These are phyloP conservation scores for Populus davidiana DNA, from an alignment of 345 rosid genomes.

Conservation along the genomic window DNA sequence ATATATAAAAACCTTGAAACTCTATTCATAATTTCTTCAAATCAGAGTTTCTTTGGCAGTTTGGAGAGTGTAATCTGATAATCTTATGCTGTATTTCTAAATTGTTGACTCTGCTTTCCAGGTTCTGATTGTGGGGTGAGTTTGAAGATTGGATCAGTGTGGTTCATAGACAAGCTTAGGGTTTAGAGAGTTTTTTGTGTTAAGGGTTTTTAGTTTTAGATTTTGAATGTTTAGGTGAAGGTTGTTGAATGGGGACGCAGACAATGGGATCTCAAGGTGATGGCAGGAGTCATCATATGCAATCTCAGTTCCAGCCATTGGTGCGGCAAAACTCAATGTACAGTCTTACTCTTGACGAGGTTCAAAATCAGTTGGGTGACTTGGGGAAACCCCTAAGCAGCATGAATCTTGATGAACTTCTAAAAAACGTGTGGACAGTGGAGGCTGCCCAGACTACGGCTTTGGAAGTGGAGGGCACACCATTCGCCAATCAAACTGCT, in stretches of 20 bases:
- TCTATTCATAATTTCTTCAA: not conserved
- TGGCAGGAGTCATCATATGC: slow-evolving; percentile 51
- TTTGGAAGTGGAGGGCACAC: slow-evolving; percentile 43
- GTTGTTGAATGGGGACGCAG: slow-evolving; percentile 43
- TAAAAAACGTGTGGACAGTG: slow-evolving; percentile 78
- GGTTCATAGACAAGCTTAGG: not conserved
- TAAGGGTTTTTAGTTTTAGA: not conserved
- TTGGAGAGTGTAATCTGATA: not conserved
- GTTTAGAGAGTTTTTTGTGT: not conserved
- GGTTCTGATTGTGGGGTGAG: slow-evolving; percentile 13
- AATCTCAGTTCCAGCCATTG: slow-evolving; percentile 60
- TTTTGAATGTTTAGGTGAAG: slow-evolving; percentile 12
- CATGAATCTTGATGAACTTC: slow-evolving; percentile 94
- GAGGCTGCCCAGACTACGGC: slow-evolving; percentile 63
- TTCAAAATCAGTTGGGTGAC: slow-evolving; percentile 82
- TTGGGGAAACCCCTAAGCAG: slow-evolving; percentile 84
- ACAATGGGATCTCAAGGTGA: slow-evolving; percentile 64
- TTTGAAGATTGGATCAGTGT: not conserved
- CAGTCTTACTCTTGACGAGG: slow-evolving; percentile 92
- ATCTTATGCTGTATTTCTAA: not conserved
- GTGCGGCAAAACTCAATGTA: slow-evolving; percentile 71
- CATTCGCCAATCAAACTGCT: slow-evolving; percentile 40
- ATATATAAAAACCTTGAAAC: not conserved
- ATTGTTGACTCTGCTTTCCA: slow-evolving; percentile 6
- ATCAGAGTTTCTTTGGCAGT: not conserved